Base-by-base conservation (phyloP, 495 filamentous ascomycete species). In the Penicillium coffeae region DNA sequence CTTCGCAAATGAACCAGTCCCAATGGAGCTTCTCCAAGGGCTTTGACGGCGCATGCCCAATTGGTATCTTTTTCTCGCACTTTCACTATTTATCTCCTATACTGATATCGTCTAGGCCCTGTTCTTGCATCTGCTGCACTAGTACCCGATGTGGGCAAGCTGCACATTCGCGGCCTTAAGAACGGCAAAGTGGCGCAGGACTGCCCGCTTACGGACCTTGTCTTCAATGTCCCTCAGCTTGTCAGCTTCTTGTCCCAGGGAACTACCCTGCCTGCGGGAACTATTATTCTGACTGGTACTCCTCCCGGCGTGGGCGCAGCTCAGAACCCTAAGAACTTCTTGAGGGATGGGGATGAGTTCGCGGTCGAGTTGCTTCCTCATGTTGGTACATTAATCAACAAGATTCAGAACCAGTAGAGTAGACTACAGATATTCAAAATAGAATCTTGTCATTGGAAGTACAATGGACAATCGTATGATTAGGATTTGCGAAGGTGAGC, bases 11-110 rank as follows among this genome's bases (percentile, higher is more conserved):
- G 57, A 86, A 85, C 13, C 84, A 88, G 33, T 80, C 83, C 25
- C 89, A 93, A 63, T 93, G 88, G 89, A 78, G 74, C 2, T 70
- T 90, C 3, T 88, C 87, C 2, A 94, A 94, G 68, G 87, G 88
- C 1, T 92, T 90, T 56, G 89, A 94, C 62, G 83, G 83, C 27
- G 83, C 85, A 70, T 89, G 87, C 36, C 89, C 88, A 0, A 83
- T 80, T 52, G 89, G 88, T 72, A 46, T 36, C 27, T 34, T 18
- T 2, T 3, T 8, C 16, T 5, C 8, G 3, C 13, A 1, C 2
- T 19, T 1, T 18, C 9, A 18, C 5, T 35, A 15, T 43, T n/a
- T n/a, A n/a, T n/a, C 15, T 8, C 21, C 6, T 42, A 2, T 40
- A n/a, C 51, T 15, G 25, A 21, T 1, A 6, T 33, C 8, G 15